Conservation (phyloP, 1,284 basidiomycete species). For the Ganoderma multipileum region DNA sequence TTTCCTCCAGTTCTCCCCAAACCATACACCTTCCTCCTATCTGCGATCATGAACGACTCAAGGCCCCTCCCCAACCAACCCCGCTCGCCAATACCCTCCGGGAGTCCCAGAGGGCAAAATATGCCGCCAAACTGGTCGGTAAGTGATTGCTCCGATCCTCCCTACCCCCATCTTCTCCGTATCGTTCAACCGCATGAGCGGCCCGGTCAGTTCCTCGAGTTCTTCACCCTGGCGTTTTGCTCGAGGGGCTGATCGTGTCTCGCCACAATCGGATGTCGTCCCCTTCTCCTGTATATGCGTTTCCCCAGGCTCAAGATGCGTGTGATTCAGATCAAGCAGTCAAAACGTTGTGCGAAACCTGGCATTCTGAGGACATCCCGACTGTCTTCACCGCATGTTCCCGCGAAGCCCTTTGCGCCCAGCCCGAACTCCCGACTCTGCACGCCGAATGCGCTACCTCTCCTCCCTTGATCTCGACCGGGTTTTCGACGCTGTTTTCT, state of each 20-base stretch:
- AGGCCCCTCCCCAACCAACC: slow-evolving; percentile 39
- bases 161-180: slow-evolving; percentile 19
- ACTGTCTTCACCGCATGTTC: slow-evolving; percentile 49
- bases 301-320: slow-evolving; percentile 10
- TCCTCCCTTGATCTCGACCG: slow-evolving; percentile 24
- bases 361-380: slow-evolving; percentile 77
- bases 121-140: slow-evolving; percentile 73
- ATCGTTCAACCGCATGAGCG: slow-evolving; percentile 13
- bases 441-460: slow-evolving; percentile 21
- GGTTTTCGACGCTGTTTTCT: slow-evolving; percentile 32
- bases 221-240: slow-evolving; percentile 6
- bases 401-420: slow-evolving; percentile 25
- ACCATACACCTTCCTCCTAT: slow-evolving; percentile 40
- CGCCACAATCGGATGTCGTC: slow-evolving; percentile 15
- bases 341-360: slow-evolving; percentile 75
- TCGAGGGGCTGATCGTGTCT: slow-evolving; percentile 14
- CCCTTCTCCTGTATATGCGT: slow-evolving; percentile 22
- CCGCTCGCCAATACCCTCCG: slow-evolving; percentile 46
- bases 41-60: slow-evolving; percentile 46
- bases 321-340: slow-evolving; percentile 71
- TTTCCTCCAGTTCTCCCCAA: slow-evolving; percentile 54
- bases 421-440: slow-evolving; percentile 29
- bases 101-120: slow-evolving; percentile 66
- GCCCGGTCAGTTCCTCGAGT: slow-evolving; percentile 3
- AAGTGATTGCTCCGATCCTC: slow-evolving; percentile 40